These are phyloP conservation scores for Phytophthora europaea DNA, from an alignment of 352 stramenopile genomes.

Conservation along the genomic window DNA sequence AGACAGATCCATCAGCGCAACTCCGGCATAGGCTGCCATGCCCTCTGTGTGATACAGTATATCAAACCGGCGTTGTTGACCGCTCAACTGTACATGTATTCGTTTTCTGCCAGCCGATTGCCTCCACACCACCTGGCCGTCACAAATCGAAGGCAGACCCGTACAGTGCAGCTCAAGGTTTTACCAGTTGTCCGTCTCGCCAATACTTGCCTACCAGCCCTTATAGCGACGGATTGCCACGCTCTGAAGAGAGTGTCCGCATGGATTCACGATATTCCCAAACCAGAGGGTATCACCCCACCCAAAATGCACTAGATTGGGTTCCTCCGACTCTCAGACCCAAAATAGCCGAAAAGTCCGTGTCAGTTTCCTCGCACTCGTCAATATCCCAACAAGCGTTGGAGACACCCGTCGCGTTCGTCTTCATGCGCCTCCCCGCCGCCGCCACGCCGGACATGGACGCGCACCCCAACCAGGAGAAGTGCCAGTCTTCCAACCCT, in stretches of 20 bases:
- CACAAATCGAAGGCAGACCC: not conserved
- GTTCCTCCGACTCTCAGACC: slow-evolving; percentile 1
- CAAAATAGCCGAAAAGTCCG: slow-evolving; percentile 18
- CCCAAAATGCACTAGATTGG: slow-evolving; percentile 6
- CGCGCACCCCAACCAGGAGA: slow-evolving; percentile 29
- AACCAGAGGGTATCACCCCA: not conserved
- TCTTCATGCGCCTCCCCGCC: slow-evolving; percentile 23
- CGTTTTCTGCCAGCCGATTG: slow-evolving; percentile 1
- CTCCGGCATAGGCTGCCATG: not conserved
- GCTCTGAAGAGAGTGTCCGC: not conserved
- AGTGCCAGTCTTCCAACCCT: slow-evolving; percentile 15
- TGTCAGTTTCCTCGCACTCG: slow-evolving; percentile 25
- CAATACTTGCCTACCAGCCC: not conserved
- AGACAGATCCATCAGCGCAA: not conserved
- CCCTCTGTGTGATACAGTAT: not conserved
- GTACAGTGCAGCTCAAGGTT: no score
- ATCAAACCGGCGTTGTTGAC: not conserved
- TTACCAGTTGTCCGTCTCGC: not conserved
- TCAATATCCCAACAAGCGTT: slow-evolving; percentile 3
- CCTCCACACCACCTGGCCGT: not conserved
- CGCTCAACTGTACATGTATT: not conserved
- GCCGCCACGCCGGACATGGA: slow-evolving; percentile 21
- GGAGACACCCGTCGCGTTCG: not conserved
- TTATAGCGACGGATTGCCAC: not conserved
- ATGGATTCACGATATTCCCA: not conserved